phyloP scores from a whole-genome alignment of 805 yeast species.

The Zygotorulaspora danielsina region DNA sequence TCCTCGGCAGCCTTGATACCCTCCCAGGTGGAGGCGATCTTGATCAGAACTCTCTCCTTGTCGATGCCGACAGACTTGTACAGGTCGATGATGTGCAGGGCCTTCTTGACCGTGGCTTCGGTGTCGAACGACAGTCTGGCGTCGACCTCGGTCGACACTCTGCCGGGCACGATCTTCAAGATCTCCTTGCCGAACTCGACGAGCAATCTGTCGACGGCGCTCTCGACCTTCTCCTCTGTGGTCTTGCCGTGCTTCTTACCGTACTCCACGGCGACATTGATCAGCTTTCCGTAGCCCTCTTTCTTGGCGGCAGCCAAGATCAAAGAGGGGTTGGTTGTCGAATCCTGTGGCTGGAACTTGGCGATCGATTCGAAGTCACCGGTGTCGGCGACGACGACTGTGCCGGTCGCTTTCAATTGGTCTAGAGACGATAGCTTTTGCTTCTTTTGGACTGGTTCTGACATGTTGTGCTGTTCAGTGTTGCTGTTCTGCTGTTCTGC shows the following conservation, averaged over 20 bases:
- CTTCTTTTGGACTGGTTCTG: conserved; percentile 32
- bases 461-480: conserved; percentile 15
- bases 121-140: conserved; percentile 96
- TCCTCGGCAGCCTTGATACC: conserved; percentile 99
- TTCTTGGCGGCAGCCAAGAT: conserved; percentile 93
- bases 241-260: conserved; percentile 62
- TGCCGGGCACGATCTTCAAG: conserved; percentile 92
- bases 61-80: conserved; percentile 80
- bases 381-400: conserved; percentile 96
- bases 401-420: conserved; percentile 91
- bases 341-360: conserved; percentile 97
- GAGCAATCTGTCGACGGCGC: conserved; percentile 86
- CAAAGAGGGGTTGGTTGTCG: conserved; percentile 97
- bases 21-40: conserved; percentile 97
- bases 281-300: conserved; percentile 80
- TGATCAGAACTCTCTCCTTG: conserved; percentile 89
- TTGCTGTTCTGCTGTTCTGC: not conserved
- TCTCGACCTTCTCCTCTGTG: conserved; percentile 56
- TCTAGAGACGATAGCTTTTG: conserved; percentile 66
- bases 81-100: conserved; percentile 80
- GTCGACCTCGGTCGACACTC: conserved; percentile 98
- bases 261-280: conserved; percentile 85
- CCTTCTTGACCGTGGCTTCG: conserved; percentile 90
- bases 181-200: conserved; percentile 96
- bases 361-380: conserved; percentile 98